Conservation (phyloP, 371 early-diverging fungal genomes). For the Syncephalastrum monosporum region DNA sequence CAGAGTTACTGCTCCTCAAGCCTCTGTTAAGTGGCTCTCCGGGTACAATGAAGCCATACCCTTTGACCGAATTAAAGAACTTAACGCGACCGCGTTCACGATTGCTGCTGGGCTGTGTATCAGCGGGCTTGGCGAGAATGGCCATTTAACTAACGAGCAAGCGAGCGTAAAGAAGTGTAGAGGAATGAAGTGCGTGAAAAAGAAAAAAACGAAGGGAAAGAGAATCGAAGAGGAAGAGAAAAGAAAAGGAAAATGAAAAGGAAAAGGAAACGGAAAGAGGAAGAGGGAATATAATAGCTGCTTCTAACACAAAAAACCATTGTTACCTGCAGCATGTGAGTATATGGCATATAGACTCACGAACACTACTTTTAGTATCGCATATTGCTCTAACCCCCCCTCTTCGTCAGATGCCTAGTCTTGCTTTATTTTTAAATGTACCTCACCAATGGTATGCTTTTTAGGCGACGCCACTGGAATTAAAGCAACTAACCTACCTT, state of each 20-base stretch:
- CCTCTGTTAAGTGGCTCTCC: conserved; percentile 20
- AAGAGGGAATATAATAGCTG: neutral
- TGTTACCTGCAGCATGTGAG: no score
- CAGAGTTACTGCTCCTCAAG: conserved; percentile 26
- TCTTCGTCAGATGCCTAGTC: no score
- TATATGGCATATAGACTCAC: neutral
- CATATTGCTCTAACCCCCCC: neutral
- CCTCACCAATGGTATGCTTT: no score
- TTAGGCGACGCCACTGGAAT: no score
- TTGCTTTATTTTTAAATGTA: no score
- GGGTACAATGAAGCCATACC: conserved; percentile 86
- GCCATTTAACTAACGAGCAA: neutral
- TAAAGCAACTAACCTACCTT: no score
- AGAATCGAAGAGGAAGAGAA: neutral
- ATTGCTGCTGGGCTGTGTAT: neutral
- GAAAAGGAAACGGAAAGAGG: neutral
- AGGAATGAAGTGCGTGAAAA: neutral
- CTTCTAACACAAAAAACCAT: no score
- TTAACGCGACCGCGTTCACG: conserved; percentile 75
- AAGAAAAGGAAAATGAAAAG: neutral
- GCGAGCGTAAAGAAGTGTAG: neutral
- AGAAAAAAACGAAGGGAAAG: neutral
- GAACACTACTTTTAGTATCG: neutral
- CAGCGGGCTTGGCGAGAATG: neutral
- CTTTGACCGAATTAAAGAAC: conserved; percentile 88